Evolutionary conservation across 164 flowering plant genomes (phyloP).

Genomic region (grape (Vitis vinifera)): ASM3070453v1 NC_081821.1:7429501-7430000

Average conservation of each 20-base stretch:
- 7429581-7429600: neutral
- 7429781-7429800: neutral
- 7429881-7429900: no score
- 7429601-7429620: neutral
- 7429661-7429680: neutral
- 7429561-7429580: neutral
- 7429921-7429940: no score
- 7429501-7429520: neutral
- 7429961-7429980: no score
- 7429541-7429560: conserved; percentile 2
- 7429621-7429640: neutral
- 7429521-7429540: neutral
- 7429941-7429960: no score
- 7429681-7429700: neutral
- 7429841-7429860: no score
- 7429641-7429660: neutral
- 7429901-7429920: no score
- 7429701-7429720: conserved; percentile 10
- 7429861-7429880: no score
- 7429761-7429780: conserved; percentile 3
- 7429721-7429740: conserved; percentile 2
- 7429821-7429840: no score
- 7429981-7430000: no score
- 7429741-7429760: neutral
- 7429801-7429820: neutral